Conservation (phyloP, 306 rosid genomes). For the Castanea crenata region DNA sequence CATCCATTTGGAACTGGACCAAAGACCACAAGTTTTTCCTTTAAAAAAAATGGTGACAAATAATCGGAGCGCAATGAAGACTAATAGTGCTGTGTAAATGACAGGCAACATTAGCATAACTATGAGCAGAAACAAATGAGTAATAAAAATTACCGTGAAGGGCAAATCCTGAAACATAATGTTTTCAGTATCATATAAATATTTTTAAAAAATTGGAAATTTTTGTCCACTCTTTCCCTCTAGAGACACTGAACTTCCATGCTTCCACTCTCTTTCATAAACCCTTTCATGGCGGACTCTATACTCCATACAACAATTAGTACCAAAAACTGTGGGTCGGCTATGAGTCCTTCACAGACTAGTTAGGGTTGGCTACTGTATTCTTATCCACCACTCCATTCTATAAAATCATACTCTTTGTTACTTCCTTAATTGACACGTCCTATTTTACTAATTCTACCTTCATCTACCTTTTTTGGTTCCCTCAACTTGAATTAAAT, state of each 20-base stretch:
- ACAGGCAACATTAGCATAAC: background rate
- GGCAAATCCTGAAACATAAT: background rate
- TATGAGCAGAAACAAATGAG: background rate
- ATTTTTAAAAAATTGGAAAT: background rate
- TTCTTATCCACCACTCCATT: no score
- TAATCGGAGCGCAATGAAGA: background rate
- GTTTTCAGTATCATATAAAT: background rate
- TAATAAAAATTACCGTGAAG: background rate
- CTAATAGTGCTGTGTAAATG: background rate
- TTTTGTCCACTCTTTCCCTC: background rate
- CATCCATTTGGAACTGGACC: conserved; percentile 58
- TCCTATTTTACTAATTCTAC: no score
- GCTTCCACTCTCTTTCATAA: background rate
- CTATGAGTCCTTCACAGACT: no score
- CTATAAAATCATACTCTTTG: no score
- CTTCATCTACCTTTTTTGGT: no score
- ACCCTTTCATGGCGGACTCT: background rate
- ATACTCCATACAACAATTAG: background rate
- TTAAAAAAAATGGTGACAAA: background rate
- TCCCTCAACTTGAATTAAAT: no score
- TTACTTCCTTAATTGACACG: no score
- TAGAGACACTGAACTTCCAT: background rate
- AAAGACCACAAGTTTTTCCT: conserved; percentile 8
- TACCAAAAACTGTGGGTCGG: no score
- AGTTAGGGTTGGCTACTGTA: no score